A percentile compares a stretch with the other conserved stretches of the same genome.
phyloP scores from a whole-genome alignment of 768 basidiomycete species.

The Gelatoporia subvermispora region DNA sequence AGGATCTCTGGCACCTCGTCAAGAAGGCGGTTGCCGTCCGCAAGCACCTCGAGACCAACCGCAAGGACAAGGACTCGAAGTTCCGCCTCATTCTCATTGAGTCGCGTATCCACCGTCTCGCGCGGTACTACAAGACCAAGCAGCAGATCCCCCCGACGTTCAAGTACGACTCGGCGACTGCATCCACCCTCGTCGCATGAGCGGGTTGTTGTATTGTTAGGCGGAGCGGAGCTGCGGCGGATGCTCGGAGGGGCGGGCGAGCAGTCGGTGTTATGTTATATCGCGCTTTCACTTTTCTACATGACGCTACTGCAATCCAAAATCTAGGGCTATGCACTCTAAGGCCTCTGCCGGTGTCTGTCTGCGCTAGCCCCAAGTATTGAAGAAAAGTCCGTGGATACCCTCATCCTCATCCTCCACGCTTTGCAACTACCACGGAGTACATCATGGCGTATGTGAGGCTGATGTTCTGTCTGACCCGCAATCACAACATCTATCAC shows the following conservation, averaged over 20 bases:
- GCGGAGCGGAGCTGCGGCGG: conserved; percentile 1
- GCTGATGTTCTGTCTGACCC: too few relatives aligned
- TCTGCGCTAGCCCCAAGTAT: too few relatives aligned
- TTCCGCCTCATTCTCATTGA: conserved; percentile 98
- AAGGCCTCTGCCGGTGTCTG: too few relatives aligned
- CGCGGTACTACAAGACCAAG: conserved; percentile 98
- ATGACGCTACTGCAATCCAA: conserved; percentile 19
- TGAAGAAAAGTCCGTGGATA: too few relatives aligned
- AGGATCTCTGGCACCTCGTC: conserved; percentile 99
- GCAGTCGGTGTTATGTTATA: conserved; percentile 16
- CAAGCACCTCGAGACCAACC: conserved; percentile 97
- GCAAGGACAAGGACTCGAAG: conserved; percentile 98
- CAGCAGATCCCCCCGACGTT: conserved; percentile 97
- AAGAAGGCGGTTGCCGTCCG: conserved; percentile 99
- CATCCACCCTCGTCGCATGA: conserved; percentile 86
- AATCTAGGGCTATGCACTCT: conserved; percentile 18
- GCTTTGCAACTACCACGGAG: too few relatives aligned
- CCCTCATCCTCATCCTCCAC: too few relatives aligned
- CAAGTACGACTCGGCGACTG: conserved; percentile 97
- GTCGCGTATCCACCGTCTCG: conserved; percentile 96
- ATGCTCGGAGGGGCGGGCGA: conserved; percentile 7
- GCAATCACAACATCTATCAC: too few relatives aligned
- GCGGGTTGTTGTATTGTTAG: conserved; percentile 12
- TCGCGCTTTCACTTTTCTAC: conserved; percentile 16
- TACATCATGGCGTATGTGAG: too few relatives aligned